phyloP scores from a whole-genome alignment of 148 eudicot genomes.

The Silene uniflora region DNA sequence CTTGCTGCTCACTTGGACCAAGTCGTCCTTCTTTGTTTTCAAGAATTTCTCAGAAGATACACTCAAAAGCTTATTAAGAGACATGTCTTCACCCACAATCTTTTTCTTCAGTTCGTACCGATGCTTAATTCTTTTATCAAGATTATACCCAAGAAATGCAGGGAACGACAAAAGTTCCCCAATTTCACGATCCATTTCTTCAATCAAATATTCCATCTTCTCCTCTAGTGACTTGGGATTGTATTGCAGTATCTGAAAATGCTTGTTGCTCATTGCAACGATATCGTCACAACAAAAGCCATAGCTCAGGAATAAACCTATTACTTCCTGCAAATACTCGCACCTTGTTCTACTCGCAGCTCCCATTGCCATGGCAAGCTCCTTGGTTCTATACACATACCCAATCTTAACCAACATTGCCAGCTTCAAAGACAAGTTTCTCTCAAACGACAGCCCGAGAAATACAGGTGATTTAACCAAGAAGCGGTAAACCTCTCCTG shows the following conservation, averaged over 20 bases:
- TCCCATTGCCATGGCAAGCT: constrained; percentile 83
- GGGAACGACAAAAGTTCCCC: constrained; percentile 86
- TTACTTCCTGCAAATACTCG: constrained; percentile 70
- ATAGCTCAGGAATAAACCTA: constrained; percentile 64
- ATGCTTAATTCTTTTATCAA: constrained; percentile 78
- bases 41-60: constrained; percentile 65
- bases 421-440: constrained; percentile 68
- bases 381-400: constrained; percentile 64
- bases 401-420: constrained; percentile 75
- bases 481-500: constrained; percentile 67
- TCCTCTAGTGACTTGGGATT: constrained; percentile 74
- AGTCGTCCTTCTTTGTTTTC: constrained; percentile 35
- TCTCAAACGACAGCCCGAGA: constrained; percentile 69
- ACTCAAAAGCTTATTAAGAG: constrained; percentile 77
- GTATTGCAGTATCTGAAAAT: constrained; percentile 80
- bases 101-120: constrained; percentile 71
- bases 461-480: constrained; percentile 69
- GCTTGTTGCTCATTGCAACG: constrained; percentile 77
- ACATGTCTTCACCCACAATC: constrained; percentile 66
- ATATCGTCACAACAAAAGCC: constrained; percentile 76
- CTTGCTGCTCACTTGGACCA: constrained; percentile 16
- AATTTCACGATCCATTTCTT: constrained; percentile 85
- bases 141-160: constrained; percentile 90
- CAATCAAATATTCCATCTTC: constrained; percentile 75
- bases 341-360: constrained; percentile 80